Percentiles rank a stretch among this genome's conserved stretches.
These are phyloP conservation scores for Skeletonema menzelii DNA, from an alignment of 108 stramenopile species.

Conservation along the genomic window DNA sequence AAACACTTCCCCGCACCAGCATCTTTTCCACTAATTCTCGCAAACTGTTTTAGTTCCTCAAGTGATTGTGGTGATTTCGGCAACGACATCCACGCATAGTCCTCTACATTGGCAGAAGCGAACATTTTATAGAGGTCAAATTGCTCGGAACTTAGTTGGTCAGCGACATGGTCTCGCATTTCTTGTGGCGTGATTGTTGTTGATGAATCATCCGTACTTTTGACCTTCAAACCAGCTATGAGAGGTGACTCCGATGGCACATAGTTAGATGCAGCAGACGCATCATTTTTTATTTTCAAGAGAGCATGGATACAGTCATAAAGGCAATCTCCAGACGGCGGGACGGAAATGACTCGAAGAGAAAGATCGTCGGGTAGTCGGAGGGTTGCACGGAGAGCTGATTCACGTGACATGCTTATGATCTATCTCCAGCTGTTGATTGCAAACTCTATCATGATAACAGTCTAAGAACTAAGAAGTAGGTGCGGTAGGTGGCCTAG, in stretches of 20 bases:
- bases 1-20: slow-evolving; percentile 37
- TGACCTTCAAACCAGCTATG: background rate
- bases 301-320: slow-evolving; percentile 41
- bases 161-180: slow-evolving; percentile 37
- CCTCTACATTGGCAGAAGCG: slow-evolving; percentile 28
- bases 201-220: background rate
- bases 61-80: slow-evolving; percentile 15
- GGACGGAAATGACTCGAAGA: slow-evolving; percentile 31
- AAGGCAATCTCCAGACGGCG: slow-evolving; percentile 42
- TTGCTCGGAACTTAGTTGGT: slow-evolving; percentile 25
- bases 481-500: too few species aligned
- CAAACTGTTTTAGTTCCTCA: slow-evolving; percentile 26
- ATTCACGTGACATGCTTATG: slow-evolving; percentile 40
- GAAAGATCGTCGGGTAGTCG: slow-evolving; percentile 14
- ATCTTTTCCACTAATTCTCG: slow-evolving; percentile 20
- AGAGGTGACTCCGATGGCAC: background rate
- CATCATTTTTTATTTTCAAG: background rate
- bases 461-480: too few species aligned
- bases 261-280: background rate
- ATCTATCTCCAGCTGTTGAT: too few species aligned
- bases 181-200: background rate
- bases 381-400: slow-evolving; percentile 29
- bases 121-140: slow-evolving; percentile 35
- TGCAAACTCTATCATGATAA: too few species aligned
- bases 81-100: slow-evolving; percentile 25